Percentiles rank a stretch among this genome's conserved stretches.
Conservation (phyloP, 176 grass and related monocot genomes). For the Neostapfia colusana region DNA sequence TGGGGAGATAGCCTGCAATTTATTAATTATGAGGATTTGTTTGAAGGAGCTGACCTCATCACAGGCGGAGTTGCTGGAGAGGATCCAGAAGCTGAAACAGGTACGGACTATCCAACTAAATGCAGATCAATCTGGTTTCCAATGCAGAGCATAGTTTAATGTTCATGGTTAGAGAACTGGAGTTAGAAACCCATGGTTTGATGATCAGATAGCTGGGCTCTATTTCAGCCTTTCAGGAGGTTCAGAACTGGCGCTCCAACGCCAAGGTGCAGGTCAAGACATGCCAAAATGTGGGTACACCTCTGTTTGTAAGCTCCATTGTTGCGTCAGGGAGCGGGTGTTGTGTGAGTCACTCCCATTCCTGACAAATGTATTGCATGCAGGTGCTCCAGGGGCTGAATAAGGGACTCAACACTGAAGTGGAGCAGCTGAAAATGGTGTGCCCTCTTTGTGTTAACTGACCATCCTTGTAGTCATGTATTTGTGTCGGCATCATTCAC, state of each 20-base stretch:
- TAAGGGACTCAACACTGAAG: conserved; percentile 46
- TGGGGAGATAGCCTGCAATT: neutral
- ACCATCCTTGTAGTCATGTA: neutral
- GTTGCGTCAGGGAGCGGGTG: no score
- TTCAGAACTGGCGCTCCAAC: conserved; percentile 63
- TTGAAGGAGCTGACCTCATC: conserved; percentile 70
- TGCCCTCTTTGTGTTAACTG: neutral
- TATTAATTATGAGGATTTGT: neutral
- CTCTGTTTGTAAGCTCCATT: neutral
- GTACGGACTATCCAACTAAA: conserved; percentile 27
- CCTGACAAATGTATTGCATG: neutral
- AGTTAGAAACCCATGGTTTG: neutral
- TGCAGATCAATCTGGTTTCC: neutral
- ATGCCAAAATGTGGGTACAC: conserved; percentile 37
- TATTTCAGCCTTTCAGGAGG: conserved; percentile 72
- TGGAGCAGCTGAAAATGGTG: conserved; percentile 63
- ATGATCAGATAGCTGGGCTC: neutral
- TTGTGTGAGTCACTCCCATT: no score
- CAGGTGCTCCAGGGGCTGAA: conserved; percentile 62
- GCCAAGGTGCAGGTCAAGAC: conserved; percentile 58
- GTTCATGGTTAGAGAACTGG: neutral
- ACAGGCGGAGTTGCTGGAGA: conserved; percentile 56
- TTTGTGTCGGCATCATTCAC: neutral
- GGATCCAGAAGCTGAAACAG: conserved; percentile 69
- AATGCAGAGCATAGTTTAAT: no score